Base-by-base conservation (phyloP, 140 eudicot genomes). In the Senecio squalidus region DNA sequence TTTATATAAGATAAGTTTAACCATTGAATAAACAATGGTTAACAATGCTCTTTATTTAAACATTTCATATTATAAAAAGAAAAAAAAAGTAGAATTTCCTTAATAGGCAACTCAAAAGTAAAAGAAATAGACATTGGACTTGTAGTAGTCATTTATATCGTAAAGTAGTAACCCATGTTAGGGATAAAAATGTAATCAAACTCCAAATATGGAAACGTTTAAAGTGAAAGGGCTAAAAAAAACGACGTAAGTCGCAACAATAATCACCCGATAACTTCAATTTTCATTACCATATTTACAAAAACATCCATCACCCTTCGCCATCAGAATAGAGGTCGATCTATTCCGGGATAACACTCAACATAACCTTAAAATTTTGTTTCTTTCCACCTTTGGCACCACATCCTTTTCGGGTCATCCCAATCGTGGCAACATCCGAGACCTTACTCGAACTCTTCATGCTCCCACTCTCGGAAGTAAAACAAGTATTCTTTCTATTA, bases 341-440 rank as follows among this genome's bases (percentile, higher is more conserved):
- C 74, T 75, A 86, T 72, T 86, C 95, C 18, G 85, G 88, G 41
- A 86, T 86, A 5, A 77, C 77, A 69, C 65, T 74, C 77, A 86
- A 69, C 66, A 62, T 64, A 44, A 67, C 81, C 50, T 67, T 34
- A 25, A 72, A 60, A 14, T 43, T 67, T 43, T 70, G 68, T 21
- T 70, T 58, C 64, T 75, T 68, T 24, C 83, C 82, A 41, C 81
- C 68, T 45, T 74, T 66, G 17, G 71, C 69, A 14, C 57, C 58
- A 4, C 51, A 29, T 8, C 74, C 46, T 64, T 68, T 17, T 30
- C 65, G 60, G 34, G 59, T 52, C 18, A 48, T 34, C 63, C 80
- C 80, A 50, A 51, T 16, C 21, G 23, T 71, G 25, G 23, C 63
- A 9, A 40, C 70, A 40, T 67, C 79, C 33, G 55, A 68, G 55